Conservation (phyloP, 2,329 filamentous ascomycete genomes). For the Endoconidiophora laricicola region DNA sequence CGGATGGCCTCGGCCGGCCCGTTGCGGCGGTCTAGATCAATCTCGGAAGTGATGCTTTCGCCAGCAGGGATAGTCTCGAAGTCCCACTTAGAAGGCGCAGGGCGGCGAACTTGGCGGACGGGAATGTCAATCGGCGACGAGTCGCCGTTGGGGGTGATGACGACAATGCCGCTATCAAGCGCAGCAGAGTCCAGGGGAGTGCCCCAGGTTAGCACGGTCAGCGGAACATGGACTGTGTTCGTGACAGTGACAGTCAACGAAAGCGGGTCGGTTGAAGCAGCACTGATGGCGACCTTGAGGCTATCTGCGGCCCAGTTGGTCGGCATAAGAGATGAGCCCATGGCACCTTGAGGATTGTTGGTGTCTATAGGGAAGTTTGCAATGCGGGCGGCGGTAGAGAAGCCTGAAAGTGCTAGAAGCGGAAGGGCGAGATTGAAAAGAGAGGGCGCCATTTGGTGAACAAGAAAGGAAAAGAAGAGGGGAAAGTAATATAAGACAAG, state of each 20-base stretch:
- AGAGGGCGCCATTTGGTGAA: background rate
- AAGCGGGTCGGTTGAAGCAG: slow-evolving; percentile 16
- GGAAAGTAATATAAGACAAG: too few relatives aligned
- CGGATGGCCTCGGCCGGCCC: slow-evolving; percentile 21
- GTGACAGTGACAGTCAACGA: slow-evolving; percentile 24
- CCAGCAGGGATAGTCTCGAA: slow-evolving; percentile 25
- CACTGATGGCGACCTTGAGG: background rate
- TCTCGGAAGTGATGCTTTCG: slow-evolving; percentile 20
- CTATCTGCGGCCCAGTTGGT: background rate
- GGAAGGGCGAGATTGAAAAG: background rate
- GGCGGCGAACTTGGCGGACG: slow-evolving; percentile 23
- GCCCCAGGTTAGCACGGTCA: slow-evolving; percentile 28
- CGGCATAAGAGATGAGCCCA: background rate
- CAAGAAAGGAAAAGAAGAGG: background rate
- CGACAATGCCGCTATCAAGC: slow-evolving; percentile 25
- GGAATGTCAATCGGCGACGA: slow-evolving; percentile 22
- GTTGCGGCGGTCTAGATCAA: slow-evolving; percentile 23
- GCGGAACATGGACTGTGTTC: slow-evolving; percentile 23
- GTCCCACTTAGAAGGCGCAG: slow-evolving; percentile 25
- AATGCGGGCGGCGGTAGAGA: background rate
- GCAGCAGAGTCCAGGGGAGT: slow-evolving; percentile 29
- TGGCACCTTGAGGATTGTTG: too few relatives aligned
- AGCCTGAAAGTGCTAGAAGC: background rate
- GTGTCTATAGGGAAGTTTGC: too few relatives aligned
- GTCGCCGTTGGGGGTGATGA: slow-evolving; percentile 22